Base-by-base conservation (phyloP, 2,329 filamentous ascomycete species). In the Coniochaeta sp. region DNA sequence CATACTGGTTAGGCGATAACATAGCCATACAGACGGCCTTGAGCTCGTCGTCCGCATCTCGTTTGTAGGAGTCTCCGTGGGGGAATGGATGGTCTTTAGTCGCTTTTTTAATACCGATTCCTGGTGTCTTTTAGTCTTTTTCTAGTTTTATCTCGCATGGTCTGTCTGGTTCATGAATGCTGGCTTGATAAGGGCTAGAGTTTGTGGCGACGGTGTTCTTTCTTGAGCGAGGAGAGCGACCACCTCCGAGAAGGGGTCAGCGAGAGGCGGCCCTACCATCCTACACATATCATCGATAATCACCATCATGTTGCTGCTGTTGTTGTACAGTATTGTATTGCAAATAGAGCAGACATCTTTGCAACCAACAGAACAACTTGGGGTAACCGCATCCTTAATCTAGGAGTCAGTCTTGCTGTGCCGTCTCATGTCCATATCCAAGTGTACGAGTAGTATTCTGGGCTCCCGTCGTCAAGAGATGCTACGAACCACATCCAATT, bases 261-360 rank as follows among this genome's bases (percentile, higher is more conserved):
- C 19, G 19, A 12, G 43, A 26, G 12, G 43, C 22, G 43, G 22
- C 43, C 19, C 43, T 47, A 22, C 43, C 19, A 47, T 19, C 1
- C 26, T 11, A 3, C 24, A 11, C 4, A 52, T 52, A 31, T 28
- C 17, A 52, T n/a, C 47, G 19, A 24, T 47, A 47, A 47, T 47
- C 43, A 47, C n/a, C n/a, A n/a, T 44, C 47, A 58, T 33, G 31
- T 33, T 33, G 31, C 11, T 33, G 31, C 31, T 36, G 34, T 64
- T 59, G 62, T 64, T 67, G 67, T 68, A 69, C 59, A 67, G 62
- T 69, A 68, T 36, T n/a, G 38, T 40, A 40, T 60, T n/a, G 64
- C 63, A 66, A 62, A 67, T 67, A 67, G 66, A 68, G 64, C n/a
- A 65, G 68, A 67, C 67, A 66, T 63, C 67, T 66, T 67, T 16